Base-by-base conservation (phyloP, 2,329 filamentous ascomycete genomes). In the Clathrospora elynae region DNA sequence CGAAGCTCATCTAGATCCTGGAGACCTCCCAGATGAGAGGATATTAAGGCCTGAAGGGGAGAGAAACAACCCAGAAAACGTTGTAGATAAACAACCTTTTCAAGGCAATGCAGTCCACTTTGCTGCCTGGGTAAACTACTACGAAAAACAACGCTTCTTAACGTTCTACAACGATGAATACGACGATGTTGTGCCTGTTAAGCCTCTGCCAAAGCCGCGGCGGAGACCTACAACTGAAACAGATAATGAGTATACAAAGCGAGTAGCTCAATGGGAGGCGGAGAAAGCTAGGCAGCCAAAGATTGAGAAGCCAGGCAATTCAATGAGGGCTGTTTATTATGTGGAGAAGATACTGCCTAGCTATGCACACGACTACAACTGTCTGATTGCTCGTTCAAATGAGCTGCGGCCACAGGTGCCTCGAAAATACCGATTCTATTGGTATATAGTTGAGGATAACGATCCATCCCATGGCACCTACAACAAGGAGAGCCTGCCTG, bases 111-210 rank as follows among this genome's bases (percentile, higher is more conserved):
- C 14, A n/a, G 36, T 40, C n/a, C 36, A 40, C 36, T 40, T 40
- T 32, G 36, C 36, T 17, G 36, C 20, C 14, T 40, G 29, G 36
- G 20, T 40, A 14, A 41, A 34, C 30, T 41, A 34, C 36, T 33
- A 40, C 19, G 18, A 28, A 5, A 33, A 25, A 13, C 12, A 13
- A 10, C 3, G 5, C 11, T 3, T 17, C 4, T 12, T 31, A 5
- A 32, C 18, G 10, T 42, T 42, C 31, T 35, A 35, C n/a, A 46
- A 40, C 26, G 36, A 46, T 10, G 35, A 46, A 18, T 31, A 39
- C 12, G 42, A 46, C 13, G 31, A 37, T 11, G 16, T 35, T 8
- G 17, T 16, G 16, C 13, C 20, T 17, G 10, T 17, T 3, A 46
- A 40, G 13, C 35, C 42, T 14, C 31, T 23, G 10, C 35, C 32